These are phyloP conservation scores for Pinus taeda DNA, from an alignment of 75 land plant species.

Conservation along the genomic window DNA sequence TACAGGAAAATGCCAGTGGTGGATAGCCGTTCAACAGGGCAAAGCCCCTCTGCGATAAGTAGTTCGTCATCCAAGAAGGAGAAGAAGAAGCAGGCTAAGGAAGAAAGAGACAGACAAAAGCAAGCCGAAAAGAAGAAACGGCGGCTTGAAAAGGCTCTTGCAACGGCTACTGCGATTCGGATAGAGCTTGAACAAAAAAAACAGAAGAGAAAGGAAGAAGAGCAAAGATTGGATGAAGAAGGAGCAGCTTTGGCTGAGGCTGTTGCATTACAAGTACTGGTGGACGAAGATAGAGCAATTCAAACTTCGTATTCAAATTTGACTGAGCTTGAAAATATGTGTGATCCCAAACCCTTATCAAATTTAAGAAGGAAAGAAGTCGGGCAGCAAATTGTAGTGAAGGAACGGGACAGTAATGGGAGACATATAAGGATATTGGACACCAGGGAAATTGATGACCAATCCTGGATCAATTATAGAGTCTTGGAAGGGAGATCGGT, in stretches of 20 bases:
- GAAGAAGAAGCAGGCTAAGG: slow-evolving; percentile 55
- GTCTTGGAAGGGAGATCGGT: slow-evolving; percentile 1
- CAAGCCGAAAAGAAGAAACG: slow-evolving; percentile 56
- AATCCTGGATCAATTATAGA: slow-evolving; percentile 10
- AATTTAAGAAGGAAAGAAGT: slow-evolving; percentile 10
- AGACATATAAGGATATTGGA: background rate
- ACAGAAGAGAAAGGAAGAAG: slow-evolving; percentile 52
- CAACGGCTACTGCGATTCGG: slow-evolving; percentile 48
- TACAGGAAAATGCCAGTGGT: too few relatives aligned
- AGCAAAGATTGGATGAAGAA: slow-evolving; percentile 52
- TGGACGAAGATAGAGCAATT: background rate
- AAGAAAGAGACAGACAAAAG: slow-evolving; percentile 46
- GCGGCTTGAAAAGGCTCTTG: slow-evolving; percentile 46
- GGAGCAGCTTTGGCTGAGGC: slow-evolving; percentile 57
- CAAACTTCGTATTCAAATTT: background rate
- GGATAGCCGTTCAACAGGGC: background rate
- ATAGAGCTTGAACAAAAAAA: slow-evolving; percentile 53
- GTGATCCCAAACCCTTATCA: slow-evolving; percentile 26
- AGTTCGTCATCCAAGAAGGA: slow-evolving; percentile 30
- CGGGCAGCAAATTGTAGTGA: background rate
- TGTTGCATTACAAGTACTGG: slow-evolving; percentile 38
- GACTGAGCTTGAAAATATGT: background rate
- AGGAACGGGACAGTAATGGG: background rate
- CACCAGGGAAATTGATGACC: slow-evolving; percentile 18
- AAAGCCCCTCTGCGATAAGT: background rate